These are phyloP conservation scores for Tetraselmis chui DNA, from an alignment of 139 green algal genomes.

Conservation along the genomic window DNA sequence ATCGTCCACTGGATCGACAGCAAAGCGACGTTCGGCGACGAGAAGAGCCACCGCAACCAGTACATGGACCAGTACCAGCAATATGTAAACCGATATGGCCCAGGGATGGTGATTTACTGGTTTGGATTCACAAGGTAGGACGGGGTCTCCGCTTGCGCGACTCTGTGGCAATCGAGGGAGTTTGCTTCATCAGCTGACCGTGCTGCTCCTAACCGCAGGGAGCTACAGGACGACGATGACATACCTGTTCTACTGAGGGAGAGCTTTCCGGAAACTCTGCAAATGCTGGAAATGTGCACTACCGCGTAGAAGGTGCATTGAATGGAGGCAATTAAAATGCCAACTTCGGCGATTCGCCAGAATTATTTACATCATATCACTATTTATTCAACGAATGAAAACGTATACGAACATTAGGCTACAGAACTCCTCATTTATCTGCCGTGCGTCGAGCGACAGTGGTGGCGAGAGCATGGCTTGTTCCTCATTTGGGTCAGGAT, in stretches of 20 bases:
- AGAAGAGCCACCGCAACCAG: slow-evolving; percentile 48
- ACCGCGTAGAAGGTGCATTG: too few relatives aligned
- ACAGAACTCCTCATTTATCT: too few relatives aligned
- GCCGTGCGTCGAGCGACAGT: too few relatives aligned
- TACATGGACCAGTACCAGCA: slow-evolving; percentile 62
- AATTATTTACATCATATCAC: too few relatives aligned
- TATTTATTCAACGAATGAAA: too few relatives aligned
- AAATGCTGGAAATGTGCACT: background rate
- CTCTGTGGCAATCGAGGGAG: too few relatives aligned
- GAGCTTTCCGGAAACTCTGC: background rate
- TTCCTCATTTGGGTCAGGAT: too few relatives aligned
- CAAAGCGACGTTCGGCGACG: slow-evolving; percentile 89
- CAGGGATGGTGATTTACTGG: slow-evolving; percentile 91
- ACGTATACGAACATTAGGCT: too few relatives aligned
- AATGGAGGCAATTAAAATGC: too few relatives aligned
- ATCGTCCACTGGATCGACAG: slow-evolving; percentile 89
- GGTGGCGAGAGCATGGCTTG: too few relatives aligned
- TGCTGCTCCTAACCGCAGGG: background rate
- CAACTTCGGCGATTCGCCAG: too few relatives aligned
- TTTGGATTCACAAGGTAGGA: slow-evolving; percentile 45
- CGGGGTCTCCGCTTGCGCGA: background rate
- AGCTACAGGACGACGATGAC: background rate
- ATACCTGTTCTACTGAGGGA: background rate
- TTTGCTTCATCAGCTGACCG: too few relatives aligned
- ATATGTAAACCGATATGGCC: slow-evolving; percentile 75